These are phyloP conservation scores for Mucor circinelloides DNA, from an alignment of 371 early-diverging fungal species.

Conservation along the genomic window DNA sequence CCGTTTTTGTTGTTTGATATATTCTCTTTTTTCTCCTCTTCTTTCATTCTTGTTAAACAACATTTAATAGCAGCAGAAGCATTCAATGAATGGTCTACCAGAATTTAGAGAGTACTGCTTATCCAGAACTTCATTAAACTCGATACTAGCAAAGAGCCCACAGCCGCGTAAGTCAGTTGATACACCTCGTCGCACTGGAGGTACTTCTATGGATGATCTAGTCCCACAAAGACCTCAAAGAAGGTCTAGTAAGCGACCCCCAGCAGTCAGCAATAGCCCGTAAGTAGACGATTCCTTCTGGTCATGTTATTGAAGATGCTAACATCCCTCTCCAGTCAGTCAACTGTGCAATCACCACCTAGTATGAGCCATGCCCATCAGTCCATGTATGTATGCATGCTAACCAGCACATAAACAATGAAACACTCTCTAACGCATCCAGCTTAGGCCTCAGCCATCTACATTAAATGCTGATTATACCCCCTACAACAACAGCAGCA, in stretches of 20 bases:
- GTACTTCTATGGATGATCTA: conserved; percentile 4
- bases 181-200: not conserved
- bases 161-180: not conserved
- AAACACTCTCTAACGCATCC: not conserved
- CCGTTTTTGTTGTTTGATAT: not conserved
- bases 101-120: not conserved
- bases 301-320: not conserved
- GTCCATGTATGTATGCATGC: not conserved
- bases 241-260: not conserved
- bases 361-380: not conserved
- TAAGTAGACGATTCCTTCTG: not conserved
- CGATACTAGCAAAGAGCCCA: not conserved
- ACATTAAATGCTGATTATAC: not conserved
- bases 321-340: not conserved
- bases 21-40: not conserved
- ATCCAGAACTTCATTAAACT: not conserved
- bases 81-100: not conserved
- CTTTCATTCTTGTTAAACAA: not conserved
- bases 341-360: not conserved
- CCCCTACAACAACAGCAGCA: not conserved
- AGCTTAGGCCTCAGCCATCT: not conserved
- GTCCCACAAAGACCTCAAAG: not conserved
- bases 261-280: not conserved
- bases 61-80: not conserved
- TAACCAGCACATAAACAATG: not conserved